Percentiles rank a stretch among this genome's conserved stretches.
These are phyloP conservation scores for Erodium maritimum DNA, from an alignment of 345 rosid species.

Conservation along the genomic window DNA sequence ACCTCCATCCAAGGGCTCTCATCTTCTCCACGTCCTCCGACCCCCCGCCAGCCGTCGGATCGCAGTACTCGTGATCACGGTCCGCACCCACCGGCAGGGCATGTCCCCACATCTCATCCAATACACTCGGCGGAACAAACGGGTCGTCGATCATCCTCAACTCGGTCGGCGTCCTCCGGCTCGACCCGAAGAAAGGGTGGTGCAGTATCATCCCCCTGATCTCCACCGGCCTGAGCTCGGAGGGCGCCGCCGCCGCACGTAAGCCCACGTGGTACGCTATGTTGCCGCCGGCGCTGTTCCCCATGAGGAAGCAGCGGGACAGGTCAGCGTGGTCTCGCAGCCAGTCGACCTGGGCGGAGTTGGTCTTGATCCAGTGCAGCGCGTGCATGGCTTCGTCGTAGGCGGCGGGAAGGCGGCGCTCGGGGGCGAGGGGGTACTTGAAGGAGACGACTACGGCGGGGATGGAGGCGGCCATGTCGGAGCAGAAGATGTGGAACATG, in stretches of 20 bases:
- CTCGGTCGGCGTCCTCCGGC: conserved; percentile 33
- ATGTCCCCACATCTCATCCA: conserved; percentile 46
- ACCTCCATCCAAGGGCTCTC: conserved; percentile 16
- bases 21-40: conserved; percentile 5
- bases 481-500: not conserved
- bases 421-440: conserved; percentile 40
- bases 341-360: too few relatives aligned
- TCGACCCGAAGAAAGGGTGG: conserved; percentile 52
- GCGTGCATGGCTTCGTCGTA: conserved; percentile 22
- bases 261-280: conserved; percentile 20
- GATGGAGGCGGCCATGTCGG: not conserved
- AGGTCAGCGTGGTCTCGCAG: conserved; percentile 24
- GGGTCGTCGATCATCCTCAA: conserved; percentile 18
- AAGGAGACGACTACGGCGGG: conserved; percentile 24
- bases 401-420: conserved; percentile 21
- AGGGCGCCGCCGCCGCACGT: conserved; percentile 37
- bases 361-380: conserved; percentile 10
- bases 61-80: too few relatives aligned
- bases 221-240: conserved; percentile 29
- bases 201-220: conserved; percentile 53
- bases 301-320: conserved; percentile 33
- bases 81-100: conserved; percentile 39
- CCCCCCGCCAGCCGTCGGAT: conserved; percentile 21
- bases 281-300: conserved; percentile 23
- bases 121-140: conserved; percentile 8